Conservation (phyloP, 345 rosid species). For the Citrus glauca region DNA sequence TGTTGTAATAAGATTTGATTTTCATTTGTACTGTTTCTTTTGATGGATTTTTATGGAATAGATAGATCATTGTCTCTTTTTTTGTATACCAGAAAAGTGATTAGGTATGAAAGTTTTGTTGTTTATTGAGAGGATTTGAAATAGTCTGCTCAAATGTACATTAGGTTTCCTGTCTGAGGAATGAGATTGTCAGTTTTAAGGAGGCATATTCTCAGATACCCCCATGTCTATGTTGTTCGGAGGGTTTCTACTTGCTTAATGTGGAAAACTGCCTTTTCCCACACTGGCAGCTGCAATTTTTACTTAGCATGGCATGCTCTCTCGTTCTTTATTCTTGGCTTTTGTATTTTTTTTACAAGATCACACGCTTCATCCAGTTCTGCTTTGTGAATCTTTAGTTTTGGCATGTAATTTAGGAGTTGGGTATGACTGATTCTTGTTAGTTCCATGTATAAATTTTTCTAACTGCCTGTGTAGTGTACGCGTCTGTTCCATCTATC, state of each 20-base stretch:
- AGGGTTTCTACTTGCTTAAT: neutral
- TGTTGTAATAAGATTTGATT: neutral
- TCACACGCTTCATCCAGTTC: neutral
- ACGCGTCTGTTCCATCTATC: neutral
- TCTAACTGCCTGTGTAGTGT: neutral
- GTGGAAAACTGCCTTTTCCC: neutral
- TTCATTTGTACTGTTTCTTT: constrained; percentile 2
- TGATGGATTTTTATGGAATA: constrained; percentile 1
- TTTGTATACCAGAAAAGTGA: neutral
- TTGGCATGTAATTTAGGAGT: neutral
- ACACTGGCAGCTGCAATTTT: neutral
- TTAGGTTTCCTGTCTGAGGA: neutral
- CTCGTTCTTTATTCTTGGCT: neutral
- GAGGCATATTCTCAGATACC: neutral
- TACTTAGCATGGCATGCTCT: neutral
- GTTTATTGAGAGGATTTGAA: neutral
- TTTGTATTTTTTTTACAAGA: neutral
- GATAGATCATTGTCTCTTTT: neutral
- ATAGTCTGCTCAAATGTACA: neutral
- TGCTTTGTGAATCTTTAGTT: neutral
- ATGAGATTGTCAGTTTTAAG: neutral
- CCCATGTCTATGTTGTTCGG: neutral
- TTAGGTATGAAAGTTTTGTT: neutral
- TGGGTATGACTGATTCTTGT: neutral
- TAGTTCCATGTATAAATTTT: neutral